Evolutionary conservation across 768 basidiomycete species (phyloP).

Genomic region (Kwoniella pini): DNA sequence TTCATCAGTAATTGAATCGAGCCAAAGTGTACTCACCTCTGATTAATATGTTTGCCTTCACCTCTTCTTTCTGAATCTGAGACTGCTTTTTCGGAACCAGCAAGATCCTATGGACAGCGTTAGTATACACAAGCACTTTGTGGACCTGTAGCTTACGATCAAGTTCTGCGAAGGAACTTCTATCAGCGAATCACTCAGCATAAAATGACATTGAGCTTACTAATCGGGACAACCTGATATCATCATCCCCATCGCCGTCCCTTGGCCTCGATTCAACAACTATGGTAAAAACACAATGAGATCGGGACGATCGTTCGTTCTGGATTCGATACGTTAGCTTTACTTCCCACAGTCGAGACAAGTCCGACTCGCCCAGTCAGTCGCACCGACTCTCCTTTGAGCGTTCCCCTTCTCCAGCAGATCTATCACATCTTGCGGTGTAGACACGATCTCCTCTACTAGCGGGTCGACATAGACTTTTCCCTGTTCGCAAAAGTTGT

Average conservation of each 20-base stretch:
- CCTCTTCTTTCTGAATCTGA: constrained; percentile 52
- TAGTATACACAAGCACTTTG: no score
- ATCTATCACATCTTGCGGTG: constrained; percentile 70
- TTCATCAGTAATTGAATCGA: not conserved
- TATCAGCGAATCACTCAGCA: not conserved
- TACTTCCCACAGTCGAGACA: not conserved
- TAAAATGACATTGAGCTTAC: constrained; percentile 18
- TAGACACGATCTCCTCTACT: constrained; percentile 72
- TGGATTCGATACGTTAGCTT: not conserved
- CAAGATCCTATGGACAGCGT: constrained; percentile 55
- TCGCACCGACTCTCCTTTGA: constrained; percentile 45
- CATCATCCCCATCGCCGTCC: constrained; percentile 42
- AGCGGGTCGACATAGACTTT: constrained; percentile 56
- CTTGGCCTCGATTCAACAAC: constrained; percentile 46
- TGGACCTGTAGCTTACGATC: constrained; percentile 22
- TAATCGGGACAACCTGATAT: constrained; percentile 50
- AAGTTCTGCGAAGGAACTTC: constrained; percentile 7
- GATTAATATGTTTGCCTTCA: constrained; percentile 56
- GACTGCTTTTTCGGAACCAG: constrained; percentile 55
- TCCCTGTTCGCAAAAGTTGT: constrained; percentile 28
- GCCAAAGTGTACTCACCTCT: constrained; percentile 39
- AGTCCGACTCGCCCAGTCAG: constrained; percentile 47
- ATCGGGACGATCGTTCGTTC: constrained; percentile 54
- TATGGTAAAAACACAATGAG: constrained; percentile 55
- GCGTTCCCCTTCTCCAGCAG: constrained; percentile 64